phyloP scores from a whole-genome alignment of 106 monocot genomes.

The Narthecium ossifragum region DNA sequence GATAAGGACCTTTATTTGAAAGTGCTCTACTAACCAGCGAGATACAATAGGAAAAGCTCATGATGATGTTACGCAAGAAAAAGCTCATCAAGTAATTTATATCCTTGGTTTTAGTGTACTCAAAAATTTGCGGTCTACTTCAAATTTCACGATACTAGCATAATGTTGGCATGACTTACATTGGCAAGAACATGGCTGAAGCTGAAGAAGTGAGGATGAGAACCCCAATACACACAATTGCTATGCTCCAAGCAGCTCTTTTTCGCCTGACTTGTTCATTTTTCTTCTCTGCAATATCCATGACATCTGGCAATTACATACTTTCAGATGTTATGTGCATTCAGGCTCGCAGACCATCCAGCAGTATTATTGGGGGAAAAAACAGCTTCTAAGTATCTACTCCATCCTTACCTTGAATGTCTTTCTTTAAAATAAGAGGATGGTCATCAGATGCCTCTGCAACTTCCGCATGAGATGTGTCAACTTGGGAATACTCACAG shows the following conservation, averaged over 20 bases:
- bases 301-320: too few species aligned
- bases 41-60: too few species aligned
- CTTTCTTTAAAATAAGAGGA: slow-evolving; percentile 67
- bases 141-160: too few species aligned
- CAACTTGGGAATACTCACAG: slow-evolving; percentile 17
- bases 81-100: too few species aligned
- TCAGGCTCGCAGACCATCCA: too few species aligned
- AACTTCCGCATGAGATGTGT: slow-evolving; percentile 19
- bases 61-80: too few species aligned
- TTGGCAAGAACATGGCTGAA: slow-evolving; percentile 45
- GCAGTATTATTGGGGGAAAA: too few species aligned
- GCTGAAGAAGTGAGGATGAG: slow-evolving; percentile 66
- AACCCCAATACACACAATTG: slow-evolving; percentile 68
- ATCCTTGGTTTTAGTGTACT: too few species aligned
- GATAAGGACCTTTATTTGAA: too few species aligned
- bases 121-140: too few species aligned
- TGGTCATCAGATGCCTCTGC: slow-evolving; percentile 25
- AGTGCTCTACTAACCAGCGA: too few species aligned
- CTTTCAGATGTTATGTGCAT: too few species aligned
- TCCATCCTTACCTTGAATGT: slow-evolving; percentile 26
- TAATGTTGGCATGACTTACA: slow-evolving; percentile 52
- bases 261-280: slow-evolving; percentile 56
- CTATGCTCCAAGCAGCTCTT: slow-evolving; percentile 65
- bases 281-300: slow-evolving; percentile 36
- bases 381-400: background rate